Percentiles rank a stretch among this genome's conserved stretches.
Evolutionary conservation across 345 rosid genomes (phyloP).

Genomic region (Laguncularia racemosa): DNA sequence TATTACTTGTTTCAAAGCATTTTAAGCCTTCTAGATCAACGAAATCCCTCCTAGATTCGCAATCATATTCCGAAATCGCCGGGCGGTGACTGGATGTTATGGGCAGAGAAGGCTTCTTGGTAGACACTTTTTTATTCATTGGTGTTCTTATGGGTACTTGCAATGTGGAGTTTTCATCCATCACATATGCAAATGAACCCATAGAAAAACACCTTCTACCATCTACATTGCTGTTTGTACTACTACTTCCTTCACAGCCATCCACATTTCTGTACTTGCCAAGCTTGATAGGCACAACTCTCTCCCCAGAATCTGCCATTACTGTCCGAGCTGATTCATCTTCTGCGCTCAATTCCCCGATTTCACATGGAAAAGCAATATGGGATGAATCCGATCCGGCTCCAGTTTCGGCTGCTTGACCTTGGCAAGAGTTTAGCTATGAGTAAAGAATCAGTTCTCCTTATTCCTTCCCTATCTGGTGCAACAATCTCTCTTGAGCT

Average conservation of each 20-base stretch:
- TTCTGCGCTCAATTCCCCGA: conserved; percentile 23
- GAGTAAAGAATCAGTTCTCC: conserved; percentile 19
- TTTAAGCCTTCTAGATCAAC: conserved; percentile 23
- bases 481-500: conserved; percentile 61
- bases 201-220: conserved; percentile 85
- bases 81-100: conserved; percentile 54
- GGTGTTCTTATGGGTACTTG: conserved; percentile 69
- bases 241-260: conserved; percentile 35
- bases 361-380: conserved; percentile 4
- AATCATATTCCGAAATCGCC: conserved; percentile 61
- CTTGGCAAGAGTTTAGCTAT: conserved; percentile 38
- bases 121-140: conserved; percentile 44
- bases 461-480: conserved; percentile 27
- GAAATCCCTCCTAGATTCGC: conserved; percentile 59
- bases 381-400: conserved; percentile 8
- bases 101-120: conserved; percentile 37
- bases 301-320: conserved; percentile 27
- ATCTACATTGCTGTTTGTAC: conserved; percentile 38
- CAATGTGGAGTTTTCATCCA: conserved; percentile 70
- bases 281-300: conserved; percentile 77
- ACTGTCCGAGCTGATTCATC: background rate
- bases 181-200: conserved; percentile 92
- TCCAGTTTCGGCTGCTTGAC: conserved; percentile 11
- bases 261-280: conserved; percentile 80
- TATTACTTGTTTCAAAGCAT: conserved; percentile 11